A percentile compares a stretch with the other conserved stretches of the same genome.
Conservation (phyloP, 371 early-diverging fungal species). For the Polyrhizophydium stewartii region DNA sequence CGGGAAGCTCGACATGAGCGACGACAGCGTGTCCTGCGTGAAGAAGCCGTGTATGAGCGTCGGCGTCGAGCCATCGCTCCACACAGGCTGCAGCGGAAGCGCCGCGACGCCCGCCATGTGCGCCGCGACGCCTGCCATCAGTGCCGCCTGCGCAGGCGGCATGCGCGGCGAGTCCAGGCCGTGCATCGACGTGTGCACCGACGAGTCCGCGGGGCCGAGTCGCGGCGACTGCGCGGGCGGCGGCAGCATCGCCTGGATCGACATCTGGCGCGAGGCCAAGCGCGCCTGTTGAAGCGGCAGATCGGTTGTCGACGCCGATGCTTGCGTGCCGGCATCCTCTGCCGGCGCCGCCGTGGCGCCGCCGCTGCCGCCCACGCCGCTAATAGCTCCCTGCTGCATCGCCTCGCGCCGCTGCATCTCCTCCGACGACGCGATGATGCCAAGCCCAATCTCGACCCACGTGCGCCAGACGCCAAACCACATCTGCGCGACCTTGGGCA, state of each 20-base stretch:
- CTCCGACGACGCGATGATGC: slow-evolving; percentile 30
- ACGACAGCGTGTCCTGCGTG: slow-evolving; percentile 74
- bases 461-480: slow-evolving; percentile 72
- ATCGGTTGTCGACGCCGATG: neutral
- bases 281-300: neutral
- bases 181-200: neutral
- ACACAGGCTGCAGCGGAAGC: neutral
- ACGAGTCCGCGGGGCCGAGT: neutral
- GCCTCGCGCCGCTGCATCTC: neutral
- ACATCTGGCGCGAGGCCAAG: too few species aligned
- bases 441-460: slow-evolving; percentile 74
- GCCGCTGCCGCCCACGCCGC: too few species aligned
- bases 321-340: neutral
- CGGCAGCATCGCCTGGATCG: too few species aligned
- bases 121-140: neutral
- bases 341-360: neutral
- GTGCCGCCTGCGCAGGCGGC: too few species aligned
- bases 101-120: neutral
- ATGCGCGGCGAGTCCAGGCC: too few species aligned
- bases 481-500: slow-evolving; percentile 31
- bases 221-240: too few species aligned
- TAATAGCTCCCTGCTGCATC: neutral
- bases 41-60: slow-evolving; percentile 47
- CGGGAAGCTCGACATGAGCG: slow-evolving; percentile 59
- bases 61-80: slow-evolving; percentile 3